Conservation (phyloP, 345 rosid species). For the Eucalyptus dawsonii region DNA sequence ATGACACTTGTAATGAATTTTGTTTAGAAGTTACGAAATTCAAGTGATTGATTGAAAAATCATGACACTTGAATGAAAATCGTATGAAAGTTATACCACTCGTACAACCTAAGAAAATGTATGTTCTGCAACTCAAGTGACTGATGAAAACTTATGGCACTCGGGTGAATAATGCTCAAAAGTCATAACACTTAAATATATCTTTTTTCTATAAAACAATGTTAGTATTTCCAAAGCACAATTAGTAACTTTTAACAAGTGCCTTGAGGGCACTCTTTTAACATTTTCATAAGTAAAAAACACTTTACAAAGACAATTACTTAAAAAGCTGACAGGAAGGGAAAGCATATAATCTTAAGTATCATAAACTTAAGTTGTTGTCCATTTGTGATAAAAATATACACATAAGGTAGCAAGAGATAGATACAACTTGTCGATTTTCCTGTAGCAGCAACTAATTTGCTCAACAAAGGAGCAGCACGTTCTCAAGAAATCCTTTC, state of each 20-base stretch:
- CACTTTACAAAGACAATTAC: neutral
- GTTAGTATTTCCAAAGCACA: neutral
- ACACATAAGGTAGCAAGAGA: neutral
- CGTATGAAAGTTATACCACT: fast-evolving
- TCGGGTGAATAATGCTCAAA: neutral
- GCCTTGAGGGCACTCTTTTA: neutral
- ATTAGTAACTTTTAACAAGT: neutral
- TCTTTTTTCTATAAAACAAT: neutral
- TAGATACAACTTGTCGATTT: neutral
- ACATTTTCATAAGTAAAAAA: neutral
- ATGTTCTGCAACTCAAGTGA: neutral
- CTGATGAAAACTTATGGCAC: fast-evolving
- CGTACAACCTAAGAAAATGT: fast-evolving
- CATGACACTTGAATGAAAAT: neutral
- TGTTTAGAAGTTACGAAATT: neutral
- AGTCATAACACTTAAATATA: neutral
- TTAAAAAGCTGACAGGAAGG: neutral
- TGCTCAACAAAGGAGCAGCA: neutral
- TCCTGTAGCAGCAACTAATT: neutral
- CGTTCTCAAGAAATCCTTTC: neutral
- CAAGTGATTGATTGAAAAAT: neutral
- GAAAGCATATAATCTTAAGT: neutral
- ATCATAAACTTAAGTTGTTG: neutral
- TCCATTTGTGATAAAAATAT: neutral
- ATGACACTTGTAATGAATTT: fast-evolving